A percentile compares a stretch with the other conserved stretches of the same genome.
These are phyloP conservation scores for Cyclaneusma minus DNA, from an alignment of 2,329 filamentous ascomycete species.

Conservation along the genomic window DNA sequence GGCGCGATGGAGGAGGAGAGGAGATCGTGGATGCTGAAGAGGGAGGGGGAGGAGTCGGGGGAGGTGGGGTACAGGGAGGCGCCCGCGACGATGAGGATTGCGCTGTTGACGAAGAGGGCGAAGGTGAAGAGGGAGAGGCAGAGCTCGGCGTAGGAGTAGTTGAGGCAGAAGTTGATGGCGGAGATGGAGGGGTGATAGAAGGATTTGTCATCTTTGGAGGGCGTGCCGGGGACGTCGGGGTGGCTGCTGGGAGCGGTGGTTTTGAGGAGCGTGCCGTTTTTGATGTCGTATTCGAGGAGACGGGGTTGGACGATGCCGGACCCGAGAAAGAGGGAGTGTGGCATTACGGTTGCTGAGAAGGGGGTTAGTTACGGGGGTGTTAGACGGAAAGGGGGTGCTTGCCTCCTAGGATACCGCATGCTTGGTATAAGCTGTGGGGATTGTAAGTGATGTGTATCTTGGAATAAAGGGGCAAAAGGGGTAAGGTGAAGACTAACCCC, in stretches of 20 bases:
- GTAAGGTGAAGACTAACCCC: slow-evolving; percentile 25
- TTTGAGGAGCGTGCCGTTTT: slow-evolving; percentile 32
- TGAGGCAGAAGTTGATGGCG: slow-evolving; percentile 61
- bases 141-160: slow-evolving; percentile 57
- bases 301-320: slow-evolving; percentile 54
- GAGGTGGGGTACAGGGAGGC: slow-evolving; percentile 52
- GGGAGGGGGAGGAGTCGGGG: slow-evolving; percentile 51
- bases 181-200: slow-evolving; percentile 56
- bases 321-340: slow-evolving; percentile 52
- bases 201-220: slow-evolving; percentile 27
- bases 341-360: slow-evolving; percentile 67
- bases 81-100: slow-evolving; percentile 71
- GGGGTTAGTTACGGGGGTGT: too few relatives aligned
- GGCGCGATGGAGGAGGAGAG: slow-evolving; percentile 54
- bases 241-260: slow-evolving; percentile 11
- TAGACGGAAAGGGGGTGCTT: too few relatives aligned
- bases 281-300: slow-evolving; percentile 45
- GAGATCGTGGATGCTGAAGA: slow-evolving; percentile 69
- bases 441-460: slow-evolving; percentile 4
- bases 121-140: slow-evolving; percentile 64
- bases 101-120: slow-evolving; percentile 70
- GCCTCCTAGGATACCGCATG: slow-evolving; percentile 63
- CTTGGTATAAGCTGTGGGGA: slow-evolving; percentile 47
- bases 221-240: slow-evolving; percentile 11
- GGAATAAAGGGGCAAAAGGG: background rate